These are phyloP conservation scores for Sanghuangporus weigelae DNA, from an alignment of 1,284 basidiomycete species.

Conservation along the genomic window DNA sequence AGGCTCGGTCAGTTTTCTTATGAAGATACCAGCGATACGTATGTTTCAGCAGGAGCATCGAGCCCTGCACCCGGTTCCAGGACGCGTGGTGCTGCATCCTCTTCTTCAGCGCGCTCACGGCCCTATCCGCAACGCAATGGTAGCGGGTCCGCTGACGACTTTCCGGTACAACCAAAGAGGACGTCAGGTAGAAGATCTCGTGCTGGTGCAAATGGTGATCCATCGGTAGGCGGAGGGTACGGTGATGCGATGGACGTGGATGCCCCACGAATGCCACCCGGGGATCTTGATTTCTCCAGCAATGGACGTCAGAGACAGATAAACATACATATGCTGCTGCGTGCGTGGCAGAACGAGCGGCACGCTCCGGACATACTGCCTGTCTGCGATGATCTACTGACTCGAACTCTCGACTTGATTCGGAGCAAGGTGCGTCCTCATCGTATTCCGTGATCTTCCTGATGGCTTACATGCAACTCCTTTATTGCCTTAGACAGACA, in stretches of 20 bases:
- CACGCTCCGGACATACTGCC: conserved; percentile 77
- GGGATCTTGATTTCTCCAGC: neutral
- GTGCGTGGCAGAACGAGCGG: conserved; percentile 84
- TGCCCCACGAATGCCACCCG: neutral
- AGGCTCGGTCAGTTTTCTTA: conserved; percentile 8
- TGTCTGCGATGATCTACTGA: conserved; percentile 71
- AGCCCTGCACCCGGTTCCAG: neutral
- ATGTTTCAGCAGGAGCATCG: neutral
- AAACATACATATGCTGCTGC: conserved; percentile 58
- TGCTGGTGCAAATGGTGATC: neutral
- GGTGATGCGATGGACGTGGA: conserved; percentile 14
- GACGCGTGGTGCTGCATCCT: neutral
- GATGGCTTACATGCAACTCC: neutral
- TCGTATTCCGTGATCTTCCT: neutral
- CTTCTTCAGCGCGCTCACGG: neutral
- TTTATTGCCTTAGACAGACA: conserved; percentile 19
- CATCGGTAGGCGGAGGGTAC: neutral
- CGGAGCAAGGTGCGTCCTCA: conserved; percentile 70
- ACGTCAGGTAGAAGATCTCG: neutral
- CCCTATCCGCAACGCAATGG: neutral
- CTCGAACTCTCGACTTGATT: conserved; percentile 73
- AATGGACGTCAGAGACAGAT: conserved; percentile 29
- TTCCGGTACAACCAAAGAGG: neutral
- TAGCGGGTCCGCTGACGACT: neutral
- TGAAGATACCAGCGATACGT: conserved; percentile 17